Base-by-base conservation (phyloP, 2,329 filamentous ascomycete species). In the Fusarium sp. region DNA sequence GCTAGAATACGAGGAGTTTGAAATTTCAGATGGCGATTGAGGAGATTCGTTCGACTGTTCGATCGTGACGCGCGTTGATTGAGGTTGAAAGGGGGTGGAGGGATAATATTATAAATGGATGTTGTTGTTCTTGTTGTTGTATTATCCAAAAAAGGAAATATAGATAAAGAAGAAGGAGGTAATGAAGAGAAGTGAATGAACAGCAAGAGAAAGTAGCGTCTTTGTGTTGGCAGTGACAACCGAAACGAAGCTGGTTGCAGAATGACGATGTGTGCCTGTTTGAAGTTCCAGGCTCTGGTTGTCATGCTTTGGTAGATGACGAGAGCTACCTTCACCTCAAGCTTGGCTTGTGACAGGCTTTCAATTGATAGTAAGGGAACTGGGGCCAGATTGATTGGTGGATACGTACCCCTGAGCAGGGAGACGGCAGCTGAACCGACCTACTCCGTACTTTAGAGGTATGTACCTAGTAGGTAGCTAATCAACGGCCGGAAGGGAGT, bases 261-360 rank as follows among this genome's bases (percentile, higher is more conserved):
- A 58, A 68, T 68, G 66, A 63, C 66, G 66, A 67, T 58, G 67
- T 21, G 52, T 69, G 62, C 47, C 67, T 53, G 66, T 56, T 69
- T 67, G 62, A 64, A 60, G 53, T 64, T 50, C 48, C 36, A 50
- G 48, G 36, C 35, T 29, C 21, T 21, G 37, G 37, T 9, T 52
- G 65, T 63, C 65, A 67, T 67, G 52, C 43, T 60, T 20, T 51
- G 20, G 20, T 40, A 23, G 33, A 43, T 49, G 33, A 20, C 33
- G 36, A 20, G 31, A 33, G 29, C 31, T 33, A 4, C 21, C n/a
- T n/a, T 39, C 33, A 40, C 33, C n/a, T 49, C 47, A 39, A 39
- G 20, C 36, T 36, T 35, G 57, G 63, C 63, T 66, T 66, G 63
- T 66, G 63, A 67, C 63, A 63, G 60, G 59, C 27, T 23, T 23